phyloP scores from a whole-genome alignment of 1,139 yeast genomes.

The Magnusiomyces ingens region DNA sequence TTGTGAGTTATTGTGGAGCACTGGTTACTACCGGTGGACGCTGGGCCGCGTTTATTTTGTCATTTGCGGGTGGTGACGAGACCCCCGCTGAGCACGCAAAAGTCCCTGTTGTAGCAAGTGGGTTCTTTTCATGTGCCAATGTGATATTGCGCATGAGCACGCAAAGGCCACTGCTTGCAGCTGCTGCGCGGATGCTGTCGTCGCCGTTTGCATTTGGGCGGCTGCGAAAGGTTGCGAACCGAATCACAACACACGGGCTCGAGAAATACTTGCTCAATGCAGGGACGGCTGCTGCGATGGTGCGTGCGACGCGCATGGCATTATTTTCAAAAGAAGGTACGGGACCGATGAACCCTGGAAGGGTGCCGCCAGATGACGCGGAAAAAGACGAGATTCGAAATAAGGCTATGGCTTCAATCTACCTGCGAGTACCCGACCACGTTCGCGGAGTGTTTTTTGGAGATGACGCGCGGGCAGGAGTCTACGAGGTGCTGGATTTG shows the following conservation, averaged over 20 bases:
- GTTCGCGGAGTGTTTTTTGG: slow-evolving; percentile 21
- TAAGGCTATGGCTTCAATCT: slow-evolving; percentile 19
- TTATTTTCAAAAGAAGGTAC: slow-evolving; percentile 34
- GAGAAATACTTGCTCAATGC: slow-evolving; percentile 19
- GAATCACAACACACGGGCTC: slow-evolving; percentile 23
- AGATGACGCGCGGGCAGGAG: slow-evolving; percentile 25
- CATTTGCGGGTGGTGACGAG: slow-evolving; percentile 16
- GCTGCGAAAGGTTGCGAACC: slow-evolving; percentile 23
- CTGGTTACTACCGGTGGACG: slow-evolving; percentile 19
- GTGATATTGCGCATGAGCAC: slow-evolving; percentile 21
- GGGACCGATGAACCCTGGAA: slow-evolving; percentile 39
- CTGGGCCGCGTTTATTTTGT: slow-evolving; percentile 21
- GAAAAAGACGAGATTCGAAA: slow-evolving; percentile 25
- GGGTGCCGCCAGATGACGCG: slow-evolving; percentile 26
- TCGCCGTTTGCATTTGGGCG: slow-evolving; percentile 26
- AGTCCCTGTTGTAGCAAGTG: slow-evolving; percentile 19
- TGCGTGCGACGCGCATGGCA: slow-evolving; percentile 29
- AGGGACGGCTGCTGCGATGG: slow-evolving; percentile 22
- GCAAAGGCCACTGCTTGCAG: slow-evolving; percentile 28
- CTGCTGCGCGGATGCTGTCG: slow-evolving; percentile 23
- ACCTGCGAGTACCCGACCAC: slow-evolving; percentile 20
- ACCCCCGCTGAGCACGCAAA: slow-evolving; percentile 6
- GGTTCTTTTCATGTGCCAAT: slow-evolving; percentile 24
- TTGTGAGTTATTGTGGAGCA: slow-evolving; percentile 15
- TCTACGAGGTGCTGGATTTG: slow-evolving; percentile 32